phyloP scores from a whole-genome alignment of 345 rosid genomes.

The Syzygium oleosum region DNA sequence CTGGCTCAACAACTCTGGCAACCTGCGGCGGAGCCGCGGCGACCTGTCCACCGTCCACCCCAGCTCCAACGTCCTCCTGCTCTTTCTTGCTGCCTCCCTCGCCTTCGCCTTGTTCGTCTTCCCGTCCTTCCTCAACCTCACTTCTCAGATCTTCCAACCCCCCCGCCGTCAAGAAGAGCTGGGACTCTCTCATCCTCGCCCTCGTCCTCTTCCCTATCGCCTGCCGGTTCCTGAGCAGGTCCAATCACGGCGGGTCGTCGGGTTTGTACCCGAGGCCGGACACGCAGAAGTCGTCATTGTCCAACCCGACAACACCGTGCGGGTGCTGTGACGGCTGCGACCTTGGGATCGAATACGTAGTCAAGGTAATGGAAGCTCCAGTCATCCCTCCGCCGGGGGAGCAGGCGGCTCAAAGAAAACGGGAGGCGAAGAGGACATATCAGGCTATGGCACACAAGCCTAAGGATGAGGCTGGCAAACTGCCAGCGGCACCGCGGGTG shows the following conservation, averaged over 20 bases:
- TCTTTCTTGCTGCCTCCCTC: constrained; percentile 36
- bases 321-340: constrained; percentile 22
- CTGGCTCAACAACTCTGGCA: constrained; percentile 21
- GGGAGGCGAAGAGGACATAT: background rate
- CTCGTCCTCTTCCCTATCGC: constrained; percentile 68
- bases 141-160: constrained; percentile 54
- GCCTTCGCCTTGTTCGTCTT: constrained; percentile 29
- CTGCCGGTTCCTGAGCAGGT: constrained; percentile 57
- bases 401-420: background rate
- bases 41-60: constrained; percentile 13
- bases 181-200: constrained; percentile 62
- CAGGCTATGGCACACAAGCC: background rate
- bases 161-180: constrained; percentile 43
- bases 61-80: background rate
- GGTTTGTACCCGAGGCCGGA: constrained; percentile 8
- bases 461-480: background rate
- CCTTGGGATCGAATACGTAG: background rate
- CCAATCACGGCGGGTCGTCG: constrained; percentile 4
- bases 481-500: too few species aligned
- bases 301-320: constrained; percentile 20
- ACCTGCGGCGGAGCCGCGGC: constrained; percentile 18
- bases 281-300: background rate
- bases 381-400: background rate
- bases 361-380: background rate
- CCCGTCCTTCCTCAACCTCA: constrained; percentile 39